Conservation (phyloP, 225 moss, liverwort and hornwort species). For the Bryoerythrophyllum caledonicum region DNA sequence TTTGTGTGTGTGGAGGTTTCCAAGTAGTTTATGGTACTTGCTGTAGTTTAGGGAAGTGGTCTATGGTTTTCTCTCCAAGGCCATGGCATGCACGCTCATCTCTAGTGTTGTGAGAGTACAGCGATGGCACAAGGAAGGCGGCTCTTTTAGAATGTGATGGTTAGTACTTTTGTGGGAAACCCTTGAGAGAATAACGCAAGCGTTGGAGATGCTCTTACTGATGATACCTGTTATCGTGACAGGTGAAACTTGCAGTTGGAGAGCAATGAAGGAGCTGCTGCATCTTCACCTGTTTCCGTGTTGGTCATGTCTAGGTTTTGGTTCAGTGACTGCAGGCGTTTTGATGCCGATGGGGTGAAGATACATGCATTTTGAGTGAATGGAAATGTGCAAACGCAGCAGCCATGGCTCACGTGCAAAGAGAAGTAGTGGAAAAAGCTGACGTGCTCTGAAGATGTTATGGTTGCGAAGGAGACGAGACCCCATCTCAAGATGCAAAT, state of each 20-base stretch:
- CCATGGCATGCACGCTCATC: background rate
- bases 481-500: background rate
- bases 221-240: no score
- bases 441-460: background rate
- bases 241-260: no score
- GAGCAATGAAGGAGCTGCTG: background rate
- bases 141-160: background rate
- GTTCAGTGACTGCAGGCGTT: background rate
- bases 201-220: no score
- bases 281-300: background rate
- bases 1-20: background rate
- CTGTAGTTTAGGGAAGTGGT: constrained; percentile 10
- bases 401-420: background rate
- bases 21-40: background rate
- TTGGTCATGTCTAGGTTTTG: background rate
- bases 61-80: background rate
- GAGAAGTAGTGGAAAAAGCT: background rate
- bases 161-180: background rate
- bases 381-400: background rate
- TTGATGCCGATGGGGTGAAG: background rate
- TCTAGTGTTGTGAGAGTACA: background rate
- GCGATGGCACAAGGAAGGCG: background rate
- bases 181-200: background rate
- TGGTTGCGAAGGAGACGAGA: background rate
- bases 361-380: background rate